Base-by-base conservation (phyloP, 2,329 filamentous ascomycete species). In the Aschersonia sp. region DNA sequence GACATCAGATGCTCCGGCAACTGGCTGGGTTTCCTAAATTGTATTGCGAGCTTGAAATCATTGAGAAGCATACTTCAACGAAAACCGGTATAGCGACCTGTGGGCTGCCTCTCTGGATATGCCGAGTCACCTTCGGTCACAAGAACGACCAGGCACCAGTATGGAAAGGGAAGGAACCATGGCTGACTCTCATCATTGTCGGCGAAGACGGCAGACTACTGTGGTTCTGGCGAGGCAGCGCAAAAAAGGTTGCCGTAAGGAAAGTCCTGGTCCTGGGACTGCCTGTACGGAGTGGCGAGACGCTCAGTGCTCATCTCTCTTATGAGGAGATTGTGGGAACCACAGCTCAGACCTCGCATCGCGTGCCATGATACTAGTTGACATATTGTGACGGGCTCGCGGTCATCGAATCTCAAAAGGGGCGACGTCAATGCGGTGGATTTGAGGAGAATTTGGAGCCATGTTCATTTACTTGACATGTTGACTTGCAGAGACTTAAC, bases 271-370 rank as follows among this genome's bases (percentile, higher is more conserved):
- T 82, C 84, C 52, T 75, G 65, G 28, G 57, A 0, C 75, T 80
- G 1, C 65, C 75, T 0, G 59, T 88, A 28, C 72, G 62, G 1
- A 66, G 66, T 4, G 60, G 69, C 0, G 73, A 76, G 20, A 76
- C 83, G 49, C 65, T 72, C 3, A 75, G 92, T 35, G 72, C 72
- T 30, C 86, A 80, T 51, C 78, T 89, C 45, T 85, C 86, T 61
- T 97, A 89, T 54, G 91, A 96, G 64, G 82, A 88, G 43, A 84
- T 97, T 56, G 86, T 81, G 3, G 79, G 79, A 2, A 81, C 78
- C 0, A 60, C 68, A 32, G 59, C 73, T 40, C 55, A 59, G 20
- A 45, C 47, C 7, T 47, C 28, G 2, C 45, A 47, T 45, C 43
- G 49, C 30, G 47, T 51, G 40, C 31, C 50, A 3, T 51, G 45